These are phyloP conservation scores for Ballota nigra DNA, from an alignment of 257 asterid genomes.

Conservation along the genomic window DNA sequence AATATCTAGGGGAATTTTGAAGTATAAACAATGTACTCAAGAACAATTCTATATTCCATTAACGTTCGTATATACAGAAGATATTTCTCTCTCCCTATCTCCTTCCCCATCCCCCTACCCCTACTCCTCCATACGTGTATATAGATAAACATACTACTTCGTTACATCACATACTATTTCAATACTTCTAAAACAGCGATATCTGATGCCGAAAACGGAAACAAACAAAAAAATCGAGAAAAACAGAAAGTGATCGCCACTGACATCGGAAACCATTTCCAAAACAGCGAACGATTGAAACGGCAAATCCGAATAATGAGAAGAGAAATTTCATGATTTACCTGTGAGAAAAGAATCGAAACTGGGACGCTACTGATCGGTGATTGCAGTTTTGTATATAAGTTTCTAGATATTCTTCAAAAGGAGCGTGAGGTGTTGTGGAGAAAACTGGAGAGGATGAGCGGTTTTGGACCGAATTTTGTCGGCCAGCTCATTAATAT, in stretches of 20 bases:
- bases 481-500: background rate
- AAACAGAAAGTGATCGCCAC: constrained; percentile 8
- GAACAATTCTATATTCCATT: background rate
- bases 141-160: background rate
- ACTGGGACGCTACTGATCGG: constrained; percentile 18
- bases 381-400: constrained; percentile 8
- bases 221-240: background rate
- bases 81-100: background rate
- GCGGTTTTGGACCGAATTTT: background rate
- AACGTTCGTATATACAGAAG: background rate
- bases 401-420: constrained; percentile 7
- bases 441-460: background rate
- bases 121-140: background rate
- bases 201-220: background rate
- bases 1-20: background rate
- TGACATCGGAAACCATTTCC: constrained; percentile 1
- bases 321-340: background rate
- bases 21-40: background rate
- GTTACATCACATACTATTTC: constrained; percentile 17
- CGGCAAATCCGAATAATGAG: background rate
- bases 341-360: background rate
- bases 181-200: constrained; percentile 15
- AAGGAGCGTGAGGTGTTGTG: background rate
- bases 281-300: background rate
- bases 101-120: background rate